phyloP scores from a whole-genome alignment of 768 basidiomycete genomes.

The Rhodotorula graminis region DNA sequence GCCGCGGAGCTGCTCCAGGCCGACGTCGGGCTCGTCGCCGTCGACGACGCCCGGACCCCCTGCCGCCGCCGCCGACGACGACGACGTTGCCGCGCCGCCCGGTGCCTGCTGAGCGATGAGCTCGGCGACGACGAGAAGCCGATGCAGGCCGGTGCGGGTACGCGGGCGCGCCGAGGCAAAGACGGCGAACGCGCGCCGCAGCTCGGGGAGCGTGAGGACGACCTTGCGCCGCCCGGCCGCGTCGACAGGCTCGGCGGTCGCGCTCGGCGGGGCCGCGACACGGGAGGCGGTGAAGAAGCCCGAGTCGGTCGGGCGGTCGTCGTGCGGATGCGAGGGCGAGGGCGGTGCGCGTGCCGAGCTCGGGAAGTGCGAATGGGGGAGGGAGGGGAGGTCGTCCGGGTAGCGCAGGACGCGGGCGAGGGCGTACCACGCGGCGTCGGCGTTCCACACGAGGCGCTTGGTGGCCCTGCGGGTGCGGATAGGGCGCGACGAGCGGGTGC shows the following conservation, averaged over 20 bases:
- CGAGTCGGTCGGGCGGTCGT: not conserved
- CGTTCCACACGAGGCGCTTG: not conserved
- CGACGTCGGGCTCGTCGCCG: slow-evolving; percentile 26
- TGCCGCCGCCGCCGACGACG: not conserved
- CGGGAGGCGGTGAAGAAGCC: slow-evolving; percentile 15
- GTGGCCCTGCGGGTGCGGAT: not conserved
- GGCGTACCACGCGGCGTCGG: not conserved
- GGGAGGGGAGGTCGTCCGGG: slow-evolving; percentile 1
- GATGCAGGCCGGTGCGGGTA: slow-evolving; percentile 18
- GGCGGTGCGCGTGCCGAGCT: slow-evolving; percentile 1
- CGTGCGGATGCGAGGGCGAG: not conserved
- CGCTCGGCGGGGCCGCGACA: not conserved
- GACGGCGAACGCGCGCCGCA: slow-evolving; percentile 17
- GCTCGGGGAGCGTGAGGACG: slow-evolving; percentile 16
- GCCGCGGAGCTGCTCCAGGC: slow-evolving; percentile 42
- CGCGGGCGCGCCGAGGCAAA: slow-evolving; percentile 14
- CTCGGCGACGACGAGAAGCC: slow-evolving; percentile 34
- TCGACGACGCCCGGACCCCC: not conserved
- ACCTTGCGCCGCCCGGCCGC: slow-evolving; percentile 4
- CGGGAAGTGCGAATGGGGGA: slow-evolving; percentile 9
- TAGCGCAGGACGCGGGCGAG: slow-evolving; percentile 20
- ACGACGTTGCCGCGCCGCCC: too few species aligned
- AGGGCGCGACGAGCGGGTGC: not conserved
- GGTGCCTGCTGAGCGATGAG: slow-evolving; percentile 12
- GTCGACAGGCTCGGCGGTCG: not conserved